Conservation (phyloP, 495 filamentous ascomycete species). For the Penicillium argentinense region DNA sequence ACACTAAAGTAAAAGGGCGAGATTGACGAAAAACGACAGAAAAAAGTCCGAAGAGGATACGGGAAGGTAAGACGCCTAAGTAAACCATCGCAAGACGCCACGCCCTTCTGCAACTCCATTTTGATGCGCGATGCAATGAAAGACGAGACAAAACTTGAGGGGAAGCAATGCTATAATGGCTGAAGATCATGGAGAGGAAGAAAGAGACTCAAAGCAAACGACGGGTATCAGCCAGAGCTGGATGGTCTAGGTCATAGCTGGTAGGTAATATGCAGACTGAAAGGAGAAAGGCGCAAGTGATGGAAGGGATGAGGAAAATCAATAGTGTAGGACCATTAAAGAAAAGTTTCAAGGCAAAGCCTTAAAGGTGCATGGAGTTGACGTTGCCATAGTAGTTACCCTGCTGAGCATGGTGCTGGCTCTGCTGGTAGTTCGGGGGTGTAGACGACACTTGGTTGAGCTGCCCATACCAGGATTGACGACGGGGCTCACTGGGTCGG, state of each 20-base stretch:
- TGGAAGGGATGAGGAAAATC: conserved; percentile 5
- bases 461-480: conserved; percentile 43
- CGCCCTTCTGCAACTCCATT: conserved; percentile 23
- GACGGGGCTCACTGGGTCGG: conserved; percentile 37
- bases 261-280: conserved; percentile 2
- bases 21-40: neutral
- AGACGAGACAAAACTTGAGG: neutral
- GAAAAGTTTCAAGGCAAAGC: conserved; percentile 10
- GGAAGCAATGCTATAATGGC: neutral
- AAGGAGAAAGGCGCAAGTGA: neutral
- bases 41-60: neutral
- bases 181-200: neutral
- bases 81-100: conserved; percentile 9
- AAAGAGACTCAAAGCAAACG: neutral
- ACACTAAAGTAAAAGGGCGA: no score
- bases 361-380: conserved; percentile 22
- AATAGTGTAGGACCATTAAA: neutral
- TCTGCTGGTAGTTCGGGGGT: conserved; percentile 29
- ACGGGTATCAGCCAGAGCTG: neutral
- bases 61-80: neutral
- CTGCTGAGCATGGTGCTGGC: conserved; percentile 26
- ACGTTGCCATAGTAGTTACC: conserved; percentile 26
- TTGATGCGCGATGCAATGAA: conserved; percentile 24
- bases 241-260: conserved; percentile 27
- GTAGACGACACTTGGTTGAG: conserved; percentile 20